These are phyloP conservation scores for Lyophyllum shimeji DNA, from an alignment of 768 basidiomycete genomes.

Conservation along the genomic window DNA sequence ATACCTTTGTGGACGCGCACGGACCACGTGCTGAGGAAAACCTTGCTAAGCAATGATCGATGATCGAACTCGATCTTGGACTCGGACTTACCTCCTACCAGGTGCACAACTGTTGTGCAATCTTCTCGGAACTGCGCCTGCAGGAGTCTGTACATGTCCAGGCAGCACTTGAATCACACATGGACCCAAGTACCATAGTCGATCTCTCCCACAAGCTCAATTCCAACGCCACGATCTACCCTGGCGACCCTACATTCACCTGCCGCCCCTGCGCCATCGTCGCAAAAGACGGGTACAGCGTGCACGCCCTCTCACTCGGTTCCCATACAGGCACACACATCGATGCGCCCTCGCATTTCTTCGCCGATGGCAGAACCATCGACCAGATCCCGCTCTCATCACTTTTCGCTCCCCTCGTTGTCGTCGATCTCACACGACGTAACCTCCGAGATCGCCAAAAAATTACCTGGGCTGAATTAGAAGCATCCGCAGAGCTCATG, in stretches of 20 bases:
- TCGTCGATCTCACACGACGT: constrained; percentile 50
- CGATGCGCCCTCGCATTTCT: constrained; percentile 77
- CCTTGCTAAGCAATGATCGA: neutral
- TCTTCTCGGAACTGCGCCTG: neutral
- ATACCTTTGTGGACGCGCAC: constrained; percentile 10
- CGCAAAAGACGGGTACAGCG: constrained; percentile 45
- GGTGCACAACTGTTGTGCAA: too few relatives aligned
- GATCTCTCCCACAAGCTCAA: constrained; percentile 57
- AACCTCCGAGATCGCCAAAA: constrained; percentile 30
- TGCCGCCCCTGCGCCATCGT: constrained; percentile 39
- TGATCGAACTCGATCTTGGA: neutral
- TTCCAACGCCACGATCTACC: constrained; percentile 46
- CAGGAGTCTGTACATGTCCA: neutral
- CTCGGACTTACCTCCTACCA: too few relatives aligned
- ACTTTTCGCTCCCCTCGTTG: constrained; percentile 53
- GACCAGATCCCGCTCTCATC: constrained; percentile 55
- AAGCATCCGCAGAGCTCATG: constrained; percentile 35
- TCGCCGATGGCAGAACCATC: constrained; percentile 53
- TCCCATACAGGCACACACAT: constrained; percentile 81
- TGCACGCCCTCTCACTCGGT: constrained; percentile 53
- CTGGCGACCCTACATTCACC: constrained; percentile 52
- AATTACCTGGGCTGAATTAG: constrained; percentile 58
- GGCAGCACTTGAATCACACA: neutral
- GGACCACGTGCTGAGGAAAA: constrained; percentile 12
- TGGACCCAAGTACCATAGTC: constrained; percentile 30